Conservation (phyloP, 441 rosid species). For the Pelargonium myrrhifolium region DNA sequence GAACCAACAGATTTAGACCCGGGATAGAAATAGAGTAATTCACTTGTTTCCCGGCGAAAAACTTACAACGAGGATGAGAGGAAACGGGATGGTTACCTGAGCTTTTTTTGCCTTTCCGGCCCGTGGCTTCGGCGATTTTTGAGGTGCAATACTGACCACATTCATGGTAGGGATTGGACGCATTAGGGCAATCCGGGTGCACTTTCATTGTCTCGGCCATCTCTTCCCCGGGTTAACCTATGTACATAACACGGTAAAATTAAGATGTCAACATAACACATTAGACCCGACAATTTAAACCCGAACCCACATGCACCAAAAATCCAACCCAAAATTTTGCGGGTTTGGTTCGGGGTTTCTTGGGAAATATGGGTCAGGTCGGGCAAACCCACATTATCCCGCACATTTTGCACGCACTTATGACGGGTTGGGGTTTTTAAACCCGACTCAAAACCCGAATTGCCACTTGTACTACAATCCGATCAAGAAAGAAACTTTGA, state of each 20-base stretch:
- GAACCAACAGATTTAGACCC: neutral
- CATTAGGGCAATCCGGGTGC: constrained; percentile 56
- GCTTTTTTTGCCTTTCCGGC: constrained; percentile 40
- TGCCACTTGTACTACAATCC: too few species aligned
- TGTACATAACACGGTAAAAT: constrained; percentile 11
- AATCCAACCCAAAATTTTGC: too few species aligned
- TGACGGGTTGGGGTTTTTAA: too few species aligned
- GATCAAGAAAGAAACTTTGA: too few species aligned
- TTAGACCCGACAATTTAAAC: too few species aligned
- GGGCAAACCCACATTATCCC: too few species aligned
- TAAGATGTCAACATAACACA: constrained; percentile 1
- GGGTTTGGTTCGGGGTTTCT: too few species aligned
- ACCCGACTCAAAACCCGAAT: too few species aligned
- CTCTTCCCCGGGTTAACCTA: constrained; percentile 10
- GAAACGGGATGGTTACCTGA: constrained; percentile 33
- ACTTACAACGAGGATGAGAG: neutral
- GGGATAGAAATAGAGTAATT: neutral
- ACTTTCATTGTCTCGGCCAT: constrained; percentile 37
- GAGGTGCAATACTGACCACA: constrained; percentile 61
- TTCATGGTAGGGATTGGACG: constrained; percentile 72
- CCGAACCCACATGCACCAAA: too few species aligned
- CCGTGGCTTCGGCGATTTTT: constrained; percentile 42
- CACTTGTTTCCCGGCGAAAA: neutral
- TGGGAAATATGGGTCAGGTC: too few species aligned
- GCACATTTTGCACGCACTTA: too few species aligned